Evolutionary conservation across 805 yeast species (phyloP), one percentile per base, ranked within the genome.

Genomic region (Saturnispora sekii): DNA sequence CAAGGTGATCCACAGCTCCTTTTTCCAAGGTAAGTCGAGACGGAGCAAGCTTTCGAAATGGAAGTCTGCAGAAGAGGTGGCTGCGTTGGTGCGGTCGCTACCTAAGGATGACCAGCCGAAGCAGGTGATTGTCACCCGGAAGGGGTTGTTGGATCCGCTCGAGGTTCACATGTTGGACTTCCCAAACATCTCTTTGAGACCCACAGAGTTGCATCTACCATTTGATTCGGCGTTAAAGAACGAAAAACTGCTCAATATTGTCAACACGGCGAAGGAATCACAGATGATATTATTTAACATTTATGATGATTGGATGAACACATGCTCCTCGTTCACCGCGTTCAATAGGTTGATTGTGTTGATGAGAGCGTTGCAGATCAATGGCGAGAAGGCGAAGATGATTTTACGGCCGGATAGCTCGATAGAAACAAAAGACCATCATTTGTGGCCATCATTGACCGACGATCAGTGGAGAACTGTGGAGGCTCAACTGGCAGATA

Each of bases 61-160:
- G 98, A 93, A 90, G 61, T 81, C 97, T 1, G 97, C 98, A 0
- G 99, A 93, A 64, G 97, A 90, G 62, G 95, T 87, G 17, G 90
- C 96, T 12, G 95, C 95, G 0, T 67, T 93, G 51, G 74, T 93
- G 15, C 72, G 96, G 36, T 85, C 97, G 0, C 65, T 93, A 44
- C 97, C 97, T 1, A 72, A 78, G 44, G 97, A 90, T 56, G 96
- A 93, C 63, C 96, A 88, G 56, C 98, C 98, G 2, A 84, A 84
- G 56, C 96, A 89, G 62, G 67, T 93, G 48, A 84, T 93, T 58
- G 89, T 86, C 9, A 84, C 96, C 0, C 70, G 97, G 55, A 86
- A 84, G 55, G 94, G 95, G 11, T 82, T 93, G 72, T 57, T 84
- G 48, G 99, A 93, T 67, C 97, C 99, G 3, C 66, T 93, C 43